Percentiles rank a stretch among this genome's conserved stretches.
These are phyloP conservation scores for Leccinum pachyderme DNA, from an alignment of 1,284 basidiomycete species.

Conservation along the genomic window DNA sequence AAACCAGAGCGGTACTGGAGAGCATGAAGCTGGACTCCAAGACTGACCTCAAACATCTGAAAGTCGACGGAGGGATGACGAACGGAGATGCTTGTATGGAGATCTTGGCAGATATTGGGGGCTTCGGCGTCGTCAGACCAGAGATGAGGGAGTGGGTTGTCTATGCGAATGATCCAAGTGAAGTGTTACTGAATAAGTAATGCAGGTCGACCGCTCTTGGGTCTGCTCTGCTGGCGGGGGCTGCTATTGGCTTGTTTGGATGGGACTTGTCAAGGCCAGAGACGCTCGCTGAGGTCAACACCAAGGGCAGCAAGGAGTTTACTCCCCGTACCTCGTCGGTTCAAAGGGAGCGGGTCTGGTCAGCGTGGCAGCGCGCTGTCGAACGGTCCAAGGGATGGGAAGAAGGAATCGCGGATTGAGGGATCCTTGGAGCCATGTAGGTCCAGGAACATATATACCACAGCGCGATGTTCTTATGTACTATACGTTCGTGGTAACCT, in stretches of 20 bases:
- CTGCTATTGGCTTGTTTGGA: conserved; percentile 87
- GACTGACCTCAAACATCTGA: conserved; percentile 74
- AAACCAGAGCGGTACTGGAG: conserved; percentile 93
- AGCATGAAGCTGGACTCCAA: conserved; percentile 88
- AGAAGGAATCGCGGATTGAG: conserved; percentile 47
- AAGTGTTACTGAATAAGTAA: neutral
- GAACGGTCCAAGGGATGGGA: conserved; percentile 81
- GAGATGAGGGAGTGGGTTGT: conserved; percentile 85
- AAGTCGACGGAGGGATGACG: conserved; percentile 94
- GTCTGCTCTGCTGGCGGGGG: conserved; percentile 93
- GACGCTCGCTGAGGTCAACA: conserved; percentile 89
- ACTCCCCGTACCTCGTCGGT: conserved; percentile 54
- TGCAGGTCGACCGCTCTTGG: conserved; percentile 89
- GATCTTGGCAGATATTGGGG: conserved; percentile 90
- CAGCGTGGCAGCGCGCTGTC: conserved; percentile 83
- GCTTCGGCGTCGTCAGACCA: conserved; percentile 88
- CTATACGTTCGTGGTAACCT: neutral
- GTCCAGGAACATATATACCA: neutral
- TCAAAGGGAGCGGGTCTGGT: conserved; percentile 63
- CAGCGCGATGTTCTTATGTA: neutral
- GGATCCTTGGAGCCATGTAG: neutral
- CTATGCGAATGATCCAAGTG: neutral
- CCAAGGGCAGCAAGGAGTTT: conserved; percentile 77
- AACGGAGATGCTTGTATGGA: conserved; percentile 91
- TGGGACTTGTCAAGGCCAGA: conserved; percentile 89